Conservation (phyloP, 345 rosid species). For the Camelina neglecta region DNA sequence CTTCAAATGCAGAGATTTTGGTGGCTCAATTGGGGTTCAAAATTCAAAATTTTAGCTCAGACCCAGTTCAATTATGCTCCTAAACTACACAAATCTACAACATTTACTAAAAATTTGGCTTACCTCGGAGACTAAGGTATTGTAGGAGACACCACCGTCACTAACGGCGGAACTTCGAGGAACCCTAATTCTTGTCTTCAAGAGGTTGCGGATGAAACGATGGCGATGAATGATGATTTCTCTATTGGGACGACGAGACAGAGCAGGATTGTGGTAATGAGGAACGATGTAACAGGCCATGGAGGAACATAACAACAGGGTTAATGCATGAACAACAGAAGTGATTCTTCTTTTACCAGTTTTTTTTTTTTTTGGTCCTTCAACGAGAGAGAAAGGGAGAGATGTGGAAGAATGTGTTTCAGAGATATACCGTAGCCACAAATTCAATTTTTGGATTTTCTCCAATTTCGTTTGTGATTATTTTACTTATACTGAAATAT, state of each 20-base stretch:
- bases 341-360: slow-evolving; percentile 49
- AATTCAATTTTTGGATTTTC: slow-evolving; percentile 10
- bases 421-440: slow-evolving; percentile 38
- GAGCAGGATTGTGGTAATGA: slow-evolving; percentile 41
- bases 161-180: slow-evolving; percentile 44
- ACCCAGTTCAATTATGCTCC: neutral
- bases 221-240: slow-evolving; percentile 24
- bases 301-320: slow-evolving; percentile 56
- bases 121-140: slow-evolving; percentile 76
- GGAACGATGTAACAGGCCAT: slow-evolving; percentile 76
- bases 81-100: slow-evolving; percentile 5
- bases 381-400: neutral
- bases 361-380: slow-evolving; percentile 37
- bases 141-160: slow-evolving; percentile 48
- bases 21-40: neutral
- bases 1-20: neutral
- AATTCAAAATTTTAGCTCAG: neutral
- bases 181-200: slow-evolving; percentile 42
- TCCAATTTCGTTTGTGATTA: neutral
- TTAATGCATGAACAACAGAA: slow-evolving; percentile 29
- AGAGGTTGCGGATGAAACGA: slow-evolving; percentile 24
- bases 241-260: slow-evolving; percentile 49
- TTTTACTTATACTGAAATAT: neutral
- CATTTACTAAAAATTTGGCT: neutral
- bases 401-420: slow-evolving; percentile 47